Percentiles rank a stretch among this genome's conserved stretches.
These are phyloP conservation scores for Orychophragmus violaceus DNA, from an alignment of 345 rosid species.

Conservation along the genomic window DNA sequence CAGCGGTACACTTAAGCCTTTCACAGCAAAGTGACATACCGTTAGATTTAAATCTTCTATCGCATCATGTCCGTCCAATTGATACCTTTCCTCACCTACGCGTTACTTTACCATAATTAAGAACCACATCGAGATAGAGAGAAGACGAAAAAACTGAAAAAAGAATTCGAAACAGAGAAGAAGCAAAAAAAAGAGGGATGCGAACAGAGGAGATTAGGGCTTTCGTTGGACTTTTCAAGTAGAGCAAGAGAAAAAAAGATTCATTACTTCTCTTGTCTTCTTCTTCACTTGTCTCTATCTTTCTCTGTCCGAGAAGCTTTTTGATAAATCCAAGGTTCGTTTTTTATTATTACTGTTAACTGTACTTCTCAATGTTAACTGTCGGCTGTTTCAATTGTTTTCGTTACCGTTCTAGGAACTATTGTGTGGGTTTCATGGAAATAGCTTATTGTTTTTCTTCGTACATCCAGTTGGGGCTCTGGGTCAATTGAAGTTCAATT, in stretches of 20 bases:
- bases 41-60: slow-evolving; percentile 14
- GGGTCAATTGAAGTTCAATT: too few species aligned
- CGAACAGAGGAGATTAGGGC: slow-evolving; percentile 29
- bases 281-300: slow-evolving; percentile 1
- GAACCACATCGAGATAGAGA: slow-evolving; percentile 3
- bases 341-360: neutral
- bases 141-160: neutral
- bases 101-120: slow-evolving; percentile 11
- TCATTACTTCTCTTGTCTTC: neutral
- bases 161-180: slow-evolving; percentile 13
- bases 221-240: neutral
- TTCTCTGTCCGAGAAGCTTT: neutral
- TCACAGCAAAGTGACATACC: neutral
- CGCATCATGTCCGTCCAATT: slow-evolving; percentile 9
- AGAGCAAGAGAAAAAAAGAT: neutral
- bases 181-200: slow-evolving; percentile 1
- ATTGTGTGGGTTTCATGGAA: neutral
- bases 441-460: neutral
- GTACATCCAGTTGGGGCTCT: neutral
- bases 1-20: neutral
- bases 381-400: neutral
- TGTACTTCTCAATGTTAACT: neutral
- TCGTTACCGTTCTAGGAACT: neutral
- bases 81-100: slow-evolving; percentile 3
- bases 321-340: slow-evolving; percentile 7